Evolutionary conservation across 768 basidiomycete species (phyloP).

Genomic region (Mycena haematopus): DNA sequence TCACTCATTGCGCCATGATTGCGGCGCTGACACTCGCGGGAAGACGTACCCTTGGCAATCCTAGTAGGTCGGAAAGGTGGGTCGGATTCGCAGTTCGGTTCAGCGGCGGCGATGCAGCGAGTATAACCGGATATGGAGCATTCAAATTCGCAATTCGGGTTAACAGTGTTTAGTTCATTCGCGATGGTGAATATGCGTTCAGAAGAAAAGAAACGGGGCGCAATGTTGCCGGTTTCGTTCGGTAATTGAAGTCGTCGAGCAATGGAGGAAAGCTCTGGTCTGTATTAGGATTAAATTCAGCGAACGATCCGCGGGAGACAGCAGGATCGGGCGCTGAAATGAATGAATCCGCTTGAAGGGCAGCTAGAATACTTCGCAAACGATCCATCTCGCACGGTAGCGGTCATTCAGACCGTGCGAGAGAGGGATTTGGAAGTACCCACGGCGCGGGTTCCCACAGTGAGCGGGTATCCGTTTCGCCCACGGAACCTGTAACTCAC

Average conservation of each 20-base stretch:
- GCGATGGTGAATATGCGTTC: conserved; percentile 1
- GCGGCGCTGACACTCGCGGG: conserved; percentile 8
- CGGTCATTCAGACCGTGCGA: not conserved
- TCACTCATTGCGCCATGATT: conserved; percentile 11
- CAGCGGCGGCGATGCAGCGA: conserved; percentile 1
- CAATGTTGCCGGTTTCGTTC: conserved; percentile 2
- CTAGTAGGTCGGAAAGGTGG: not conserved
- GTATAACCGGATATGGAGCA: conserved; percentile 5
- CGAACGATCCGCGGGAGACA: conserved; percentile 8
- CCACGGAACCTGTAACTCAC: too few species aligned
- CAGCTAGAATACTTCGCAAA: conserved; percentile 1
- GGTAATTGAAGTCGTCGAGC: not conserved
- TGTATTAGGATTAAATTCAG: conserved; percentile 1
- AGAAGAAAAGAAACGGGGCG: not conserved
- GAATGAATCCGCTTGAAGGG: not conserved
- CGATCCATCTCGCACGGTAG: conserved; percentile 1
- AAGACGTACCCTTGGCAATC: conserved; percentile 7
- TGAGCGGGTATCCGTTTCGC: not conserved
- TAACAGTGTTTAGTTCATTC: not conserved
- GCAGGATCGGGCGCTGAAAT: conserved; percentile 1
- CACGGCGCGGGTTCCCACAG: not conserved
- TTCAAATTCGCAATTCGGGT: conserved; percentile 15
- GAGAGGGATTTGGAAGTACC: not conserved
- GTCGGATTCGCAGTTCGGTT: conserved; percentile 13
- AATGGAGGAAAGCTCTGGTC: not conserved